A percentile compares a stretch with the other conserved stretches of the same genome.
Evolutionary conservation across 2,329 filamentous ascomycete species (phyloP).

Genomic region (Drechslerella coelobrocha): DNA sequence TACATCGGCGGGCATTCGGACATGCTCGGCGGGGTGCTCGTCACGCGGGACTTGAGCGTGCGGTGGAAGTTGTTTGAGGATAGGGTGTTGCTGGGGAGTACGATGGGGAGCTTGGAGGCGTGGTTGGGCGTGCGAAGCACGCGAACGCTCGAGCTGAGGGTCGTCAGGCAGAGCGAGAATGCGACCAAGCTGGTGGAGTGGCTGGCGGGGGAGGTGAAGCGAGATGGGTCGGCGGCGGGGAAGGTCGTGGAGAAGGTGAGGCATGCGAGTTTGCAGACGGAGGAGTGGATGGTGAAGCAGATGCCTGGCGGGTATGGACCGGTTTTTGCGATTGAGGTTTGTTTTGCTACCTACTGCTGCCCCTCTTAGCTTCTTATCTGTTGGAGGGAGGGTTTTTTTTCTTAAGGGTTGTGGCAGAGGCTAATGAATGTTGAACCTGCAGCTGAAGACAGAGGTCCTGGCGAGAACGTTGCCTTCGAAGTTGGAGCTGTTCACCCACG

Average conservation of each 20-base stretch:
- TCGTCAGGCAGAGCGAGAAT: slow-evolving; percentile 76
- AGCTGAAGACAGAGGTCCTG: slow-evolving; percentile 59
- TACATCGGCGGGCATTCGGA: slow-evolving; percentile 96
- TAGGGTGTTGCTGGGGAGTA: slow-evolving; percentile 76
- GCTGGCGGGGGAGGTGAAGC: slow-evolving; percentile 66
- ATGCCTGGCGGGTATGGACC: slow-evolving; percentile 92
- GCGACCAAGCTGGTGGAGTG: slow-evolving; percentile 74
- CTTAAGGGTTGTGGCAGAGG: background rate
- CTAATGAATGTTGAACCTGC: background rate
- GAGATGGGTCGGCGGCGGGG: slow-evolving; percentile 60
- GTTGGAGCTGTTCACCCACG: slow-evolving; percentile 86
- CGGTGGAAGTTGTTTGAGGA: slow-evolving; percentile 68
- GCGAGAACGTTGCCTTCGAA: slow-evolving; percentile 78
- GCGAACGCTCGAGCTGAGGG: slow-evolving; percentile 82
- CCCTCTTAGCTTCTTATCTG: background rate
- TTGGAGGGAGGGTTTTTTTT: background rate
- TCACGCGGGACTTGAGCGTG: slow-evolving; percentile 50
- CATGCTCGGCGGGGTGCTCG: slow-evolving; percentile 83
- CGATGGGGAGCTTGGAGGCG: slow-evolving; percentile 87
- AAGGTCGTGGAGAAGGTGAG: slow-evolving; percentile 68
- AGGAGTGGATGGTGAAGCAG: slow-evolving; percentile 79
- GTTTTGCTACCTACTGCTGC: slow-evolving; percentile 55
- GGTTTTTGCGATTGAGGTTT: slow-evolving; percentile 79
- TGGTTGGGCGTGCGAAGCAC: slow-evolving; percentile 90
- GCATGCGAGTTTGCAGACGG: slow-evolving; percentile 81